Base-by-base conservation (phyloP, 2,329 filamentous ascomycete species). In the Diaporthe velutina region DNA sequence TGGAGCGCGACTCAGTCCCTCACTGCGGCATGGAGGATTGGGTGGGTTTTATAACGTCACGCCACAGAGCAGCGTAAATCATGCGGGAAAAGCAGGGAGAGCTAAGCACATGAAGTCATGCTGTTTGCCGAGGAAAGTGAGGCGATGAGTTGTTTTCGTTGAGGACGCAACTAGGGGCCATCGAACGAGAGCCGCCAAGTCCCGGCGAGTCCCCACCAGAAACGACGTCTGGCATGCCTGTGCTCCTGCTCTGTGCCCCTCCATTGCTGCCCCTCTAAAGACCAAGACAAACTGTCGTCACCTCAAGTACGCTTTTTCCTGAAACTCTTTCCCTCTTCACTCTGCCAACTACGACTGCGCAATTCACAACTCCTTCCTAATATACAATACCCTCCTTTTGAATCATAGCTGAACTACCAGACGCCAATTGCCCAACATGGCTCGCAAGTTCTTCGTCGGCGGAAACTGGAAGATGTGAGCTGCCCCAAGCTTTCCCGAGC, bases 381-480 rank as follows among this genome's bases (percentile, higher is more conserved):
- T 33, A 19, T 19, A 64, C 57, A n/a, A 45, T 42, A 54, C 33
- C 48, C 38, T 54, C 17, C 19, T 28, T 40, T 54, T n/a, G 13
- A 7, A 30, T 25, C 48, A 19, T 33, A n/a, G 30, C 6, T 13
- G 35, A 52, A 64, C 57, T 35, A 42, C 33, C 48, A 72, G 45
- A 77, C 80, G 83, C 77, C 80, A 77, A 81, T 80, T 80, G 81
- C 81, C 87, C 90, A 95, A 83, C 82, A 98, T 98, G 95, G 90
- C 93, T 91, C 95, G 95, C 90, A 94, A 95, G 90, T 98, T 98
- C 90, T 98, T 98, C 86, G 94, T 98, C 86, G 96, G 96, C 86
- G 96, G 96, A 84, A 99, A 99, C 93, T 98, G 98, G 90, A 98
- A 99, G 91, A 98, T 98, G 96, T 98, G 88, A 84, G 90, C 85